Percentiles rank a stretch among this genome's conserved stretches.
Conservation (phyloP, 331 rosid genomes). For the Saraca asoca region DNA sequence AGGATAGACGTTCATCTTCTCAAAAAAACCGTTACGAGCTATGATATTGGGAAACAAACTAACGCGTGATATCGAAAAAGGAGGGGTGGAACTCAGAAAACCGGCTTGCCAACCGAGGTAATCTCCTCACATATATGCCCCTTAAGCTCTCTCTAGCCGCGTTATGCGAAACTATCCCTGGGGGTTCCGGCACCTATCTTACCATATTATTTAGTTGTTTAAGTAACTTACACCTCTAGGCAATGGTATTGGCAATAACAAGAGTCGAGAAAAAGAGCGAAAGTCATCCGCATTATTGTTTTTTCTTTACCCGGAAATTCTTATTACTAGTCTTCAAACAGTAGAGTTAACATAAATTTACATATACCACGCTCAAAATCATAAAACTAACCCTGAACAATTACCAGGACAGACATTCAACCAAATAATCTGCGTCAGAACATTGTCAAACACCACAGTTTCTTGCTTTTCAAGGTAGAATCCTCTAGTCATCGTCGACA, state of each 20-base stretch:
- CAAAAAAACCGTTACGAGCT: too few species aligned
- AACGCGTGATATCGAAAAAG: too few species aligned
- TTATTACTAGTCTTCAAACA: conserved; percentile 27
- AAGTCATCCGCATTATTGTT: background rate
- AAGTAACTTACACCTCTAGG: background rate
- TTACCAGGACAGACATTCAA: conserved; percentile 38
- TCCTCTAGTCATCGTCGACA: conserved; percentile 76
- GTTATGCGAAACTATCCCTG: background rate
- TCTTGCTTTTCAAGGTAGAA: conserved; percentile 23
- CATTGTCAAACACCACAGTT: conserved; percentile 29
- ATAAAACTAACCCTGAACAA: background rate
- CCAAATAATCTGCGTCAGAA: conserved; percentile 37
- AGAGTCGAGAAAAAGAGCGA: background rate
- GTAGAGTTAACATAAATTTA: conserved; percentile 29
- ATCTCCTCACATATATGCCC: too few species aligned
- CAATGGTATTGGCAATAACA: background rate
- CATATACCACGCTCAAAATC: conserved; percentile 27
- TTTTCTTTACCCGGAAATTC: conserved; percentile 6
- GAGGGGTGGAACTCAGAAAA: too few species aligned
- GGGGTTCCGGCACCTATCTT: background rate
- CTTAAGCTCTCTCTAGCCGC: too few species aligned
- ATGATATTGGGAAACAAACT: too few species aligned
- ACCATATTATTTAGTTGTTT: background rate
- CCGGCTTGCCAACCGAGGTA: too few species aligned
- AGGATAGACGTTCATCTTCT: too few species aligned